Evolutionary conservation across 257 asterid species (phyloP).

Genomic region (Thymus mandschuricus): DNA sequence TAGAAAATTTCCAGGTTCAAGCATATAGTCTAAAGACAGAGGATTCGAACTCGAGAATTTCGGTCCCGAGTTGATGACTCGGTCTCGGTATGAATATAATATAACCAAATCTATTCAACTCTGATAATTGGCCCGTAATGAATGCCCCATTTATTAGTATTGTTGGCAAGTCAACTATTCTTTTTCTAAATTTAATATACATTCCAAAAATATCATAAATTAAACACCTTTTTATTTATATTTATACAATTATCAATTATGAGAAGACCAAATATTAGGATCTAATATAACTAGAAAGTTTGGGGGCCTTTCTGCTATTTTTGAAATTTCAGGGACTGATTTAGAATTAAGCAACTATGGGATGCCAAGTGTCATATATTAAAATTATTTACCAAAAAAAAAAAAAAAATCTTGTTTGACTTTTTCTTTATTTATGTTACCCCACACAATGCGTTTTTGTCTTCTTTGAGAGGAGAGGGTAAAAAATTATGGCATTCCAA

Average conservation of each 20-base stretch:
- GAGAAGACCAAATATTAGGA: not conserved
- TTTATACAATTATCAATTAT: not conserved
- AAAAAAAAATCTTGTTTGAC: not conserved
- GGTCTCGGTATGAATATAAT: not conserved
- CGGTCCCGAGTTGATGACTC: too few relatives aligned
- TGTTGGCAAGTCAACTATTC: not conserved
- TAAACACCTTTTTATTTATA: not conserved
- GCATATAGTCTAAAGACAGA: too few relatives aligned
- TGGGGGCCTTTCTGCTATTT: not conserved
- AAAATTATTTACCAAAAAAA: not conserved
- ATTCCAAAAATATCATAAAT: not conserved
- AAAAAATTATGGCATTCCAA: not conserved
- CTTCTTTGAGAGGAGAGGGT: not conserved
- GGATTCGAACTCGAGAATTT: too few relatives aligned
- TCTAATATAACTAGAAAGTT: not conserved
- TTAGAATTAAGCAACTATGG: not conserved
- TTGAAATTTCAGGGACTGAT: not conserved
- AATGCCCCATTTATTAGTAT: not conserved
- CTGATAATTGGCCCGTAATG: not conserved
- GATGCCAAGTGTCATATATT: not conserved
- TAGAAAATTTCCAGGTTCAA: too few relatives aligned
- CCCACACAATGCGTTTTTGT: not conserved
- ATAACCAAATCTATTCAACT: not conserved
- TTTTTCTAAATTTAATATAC: not conserved
- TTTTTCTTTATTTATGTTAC: not conserved